These are phyloP conservation scores for Xylariaceae sp. DNA, from an alignment of 2,329 filamentous ascomycete genomes.

Conservation along the genomic window DNA sequence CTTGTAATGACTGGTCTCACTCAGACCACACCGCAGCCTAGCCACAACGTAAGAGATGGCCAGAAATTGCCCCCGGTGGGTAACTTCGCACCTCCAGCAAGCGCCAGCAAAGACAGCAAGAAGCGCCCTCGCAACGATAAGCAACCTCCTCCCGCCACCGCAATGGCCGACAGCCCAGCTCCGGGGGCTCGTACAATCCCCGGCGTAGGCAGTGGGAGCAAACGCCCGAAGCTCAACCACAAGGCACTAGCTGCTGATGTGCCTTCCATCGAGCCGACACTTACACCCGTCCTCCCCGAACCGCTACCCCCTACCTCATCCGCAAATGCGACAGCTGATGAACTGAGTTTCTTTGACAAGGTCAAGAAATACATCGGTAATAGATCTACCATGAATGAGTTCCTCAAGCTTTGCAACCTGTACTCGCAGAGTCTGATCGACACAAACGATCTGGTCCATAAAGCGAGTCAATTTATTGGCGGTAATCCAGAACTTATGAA, in stretches of 20 bases:
- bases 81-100: slow-evolving; percentile 83
- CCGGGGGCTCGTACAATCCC: slow-evolving; percentile 42
- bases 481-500: slow-evolving; percentile 85
- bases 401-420: slow-evolving; percentile 94
- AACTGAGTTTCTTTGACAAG: slow-evolving; percentile 91
- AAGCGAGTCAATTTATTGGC: slow-evolving; percentile 83
- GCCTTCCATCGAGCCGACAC: slow-evolving; percentile 75
- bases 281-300: slow-evolving; percentile 86
- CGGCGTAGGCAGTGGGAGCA: slow-evolving; percentile 45
- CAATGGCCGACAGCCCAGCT: slow-evolving; percentile 46
- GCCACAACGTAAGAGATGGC: slow-evolving; percentile 53
- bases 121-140: slow-evolving; percentile 74
- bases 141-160: slow-evolving; percentile 50
- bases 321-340: slow-evolving; percentile 76
- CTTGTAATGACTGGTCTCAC: slow-evolving; percentile 53
- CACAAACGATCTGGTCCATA: slow-evolving; percentile 77
- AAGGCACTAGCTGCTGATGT: slow-evolving; percentile 62
- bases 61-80: slow-evolving; percentile 91
- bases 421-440: slow-evolving; percentile 94
- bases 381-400: slow-evolving; percentile 90
- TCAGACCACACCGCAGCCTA: slow-evolving; percentile 57
- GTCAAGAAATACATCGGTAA: slow-evolving; percentile 97
- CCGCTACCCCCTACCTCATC: slow-evolving; percentile 78
- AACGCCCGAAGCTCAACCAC: slow-evolving; percentile 77
- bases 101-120: slow-evolving; percentile 86